Base-by-base conservation (phyloP, 2,329 filamentous ascomycete species). In the Myriosclerotinia curreyana region DNA sequence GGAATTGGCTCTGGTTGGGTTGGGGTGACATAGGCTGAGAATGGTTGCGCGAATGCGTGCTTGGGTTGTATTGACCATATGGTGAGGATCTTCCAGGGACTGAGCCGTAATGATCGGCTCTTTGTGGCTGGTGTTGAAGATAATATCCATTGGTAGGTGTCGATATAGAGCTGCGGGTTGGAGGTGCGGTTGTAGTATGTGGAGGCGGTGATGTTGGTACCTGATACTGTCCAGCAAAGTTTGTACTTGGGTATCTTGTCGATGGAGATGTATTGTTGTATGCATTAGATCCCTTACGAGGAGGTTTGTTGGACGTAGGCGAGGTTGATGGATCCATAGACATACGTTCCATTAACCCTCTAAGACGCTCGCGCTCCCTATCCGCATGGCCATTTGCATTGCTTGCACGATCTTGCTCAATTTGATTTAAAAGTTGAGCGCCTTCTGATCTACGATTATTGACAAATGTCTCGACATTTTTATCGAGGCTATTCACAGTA, bases 391-490 rank as follows among this genome's bases (percentile, higher is more conserved):
- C 74, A 60, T 66, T 74, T 8, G 71, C 70, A 66, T 67, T 72
- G 44, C 65, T 67, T 25, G 71, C 69, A 64, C 73, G 66, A 49
- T 74, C 74, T 51, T 74, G 71, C 66, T 76, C 74, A 60, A 99
- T 99, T 70, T 92, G 89, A 70, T 86, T 87, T 44, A 99, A 83
- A 6, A 99, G 83, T 74, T 96, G 91, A 0, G 92, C 91, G 5
- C 95, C 95, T 79, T 99, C 95, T 0, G 91, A 89, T 66, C 93
- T 82, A 60, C 95, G 86, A 76, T 99, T 99, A 79, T 92, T 96
- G 69, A 99, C 93, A 77, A 99, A 99, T 0, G 90, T 90, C 69
- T 98, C 94, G 1, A 99, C 95, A 71, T 99, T 99, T 82, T 96
- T 95, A 71, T 92, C 87, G 49, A 97, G 80, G 74, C 91, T 96